A percentile compares a stretch with the other conserved stretches of the same genome.
Evolutionary conservation across 2,329 filamentous ascomycete genomes (phyloP).

Genomic region (Nemania sp.): DNA sequence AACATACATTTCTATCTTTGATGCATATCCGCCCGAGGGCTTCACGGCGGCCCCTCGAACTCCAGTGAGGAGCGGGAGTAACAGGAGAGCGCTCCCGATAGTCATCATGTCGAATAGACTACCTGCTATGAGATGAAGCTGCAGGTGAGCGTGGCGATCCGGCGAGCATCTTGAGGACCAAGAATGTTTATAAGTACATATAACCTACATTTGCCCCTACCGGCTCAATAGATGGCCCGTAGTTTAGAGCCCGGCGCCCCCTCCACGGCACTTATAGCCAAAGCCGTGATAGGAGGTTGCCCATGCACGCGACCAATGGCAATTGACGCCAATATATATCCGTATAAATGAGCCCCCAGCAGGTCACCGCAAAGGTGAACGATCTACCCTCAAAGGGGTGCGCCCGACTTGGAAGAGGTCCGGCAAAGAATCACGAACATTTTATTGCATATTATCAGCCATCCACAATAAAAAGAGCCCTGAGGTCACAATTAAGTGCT

Average conservation of each 20-base stretch:
- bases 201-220: conserved; percentile 39
- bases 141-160: conserved; percentile 31
- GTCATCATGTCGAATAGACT: conserved; percentile 42
- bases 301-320: conserved; percentile 45
- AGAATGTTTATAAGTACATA: conserved; percentile 43
- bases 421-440: conserved; percentile 22
- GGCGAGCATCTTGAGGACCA: conserved; percentile 22
- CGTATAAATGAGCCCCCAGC: conserved; percentile 37
- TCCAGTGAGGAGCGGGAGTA: conserved; percentile 46
- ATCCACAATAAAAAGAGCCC: neutral
- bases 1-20: conserved; percentile 45
- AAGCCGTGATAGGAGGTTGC: conserved; percentile 43
- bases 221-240: conserved; percentile 47
- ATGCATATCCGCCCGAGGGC: conserved; percentile 35
- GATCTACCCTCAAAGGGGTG: conserved; percentile 24
- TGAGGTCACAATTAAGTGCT: neutral
- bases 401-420: conserved; percentile 4
- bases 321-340: conserved; percentile 41
- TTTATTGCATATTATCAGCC: conserved; percentile 12
- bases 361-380: conserved; percentile 24
- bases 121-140: conserved; percentile 30
- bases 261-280: conserved; percentile 48
- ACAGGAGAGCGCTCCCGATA: conserved; percentile 40
- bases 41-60: conserved; percentile 35
- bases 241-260: conserved; percentile 39